phyloP scores from a whole-genome alignment of 2,329 filamentous ascomycete species.

The Clarireedia hainanense region DNA sequence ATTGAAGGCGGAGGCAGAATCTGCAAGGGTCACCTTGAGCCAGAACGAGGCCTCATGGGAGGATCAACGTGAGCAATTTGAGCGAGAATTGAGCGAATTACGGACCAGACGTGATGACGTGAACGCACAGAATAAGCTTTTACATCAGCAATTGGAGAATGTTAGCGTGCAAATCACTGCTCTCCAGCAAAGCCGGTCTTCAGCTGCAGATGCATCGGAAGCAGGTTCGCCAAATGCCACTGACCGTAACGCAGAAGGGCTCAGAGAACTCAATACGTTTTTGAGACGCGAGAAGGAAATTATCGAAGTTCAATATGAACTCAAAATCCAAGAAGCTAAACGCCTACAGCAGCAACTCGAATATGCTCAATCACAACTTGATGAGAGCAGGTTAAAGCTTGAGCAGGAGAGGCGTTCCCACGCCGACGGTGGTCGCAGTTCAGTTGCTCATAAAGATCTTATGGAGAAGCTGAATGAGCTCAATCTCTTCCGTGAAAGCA shows the following conservation, averaged over 20 bases:
- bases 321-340: constrained; percentile 81
- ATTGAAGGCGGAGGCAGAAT: constrained; percentile 74
- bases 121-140: constrained; percentile 79
- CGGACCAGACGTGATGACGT: constrained; percentile 75
- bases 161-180: constrained; percentile 72
- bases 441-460: constrained; percentile 77
- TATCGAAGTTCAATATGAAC: constrained; percentile 88
- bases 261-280: constrained; percentile 87
- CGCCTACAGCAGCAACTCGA: constrained; percentile 85
- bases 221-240: constrained; percentile 35
- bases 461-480: constrained; percentile 94
- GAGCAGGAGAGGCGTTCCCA: constrained; percentile 79
- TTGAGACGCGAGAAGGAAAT: constrained; percentile 95
- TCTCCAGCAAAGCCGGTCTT: constrained; percentile 67
- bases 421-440: constrained; percentile 63
- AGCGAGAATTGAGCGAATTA: constrained; percentile 75
- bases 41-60: constrained; percentile 86
- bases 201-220: constrained; percentile 43
- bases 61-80: constrained; percentile 70
- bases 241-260: constrained; percentile 59
- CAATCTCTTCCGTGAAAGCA: constrained; percentile 93
- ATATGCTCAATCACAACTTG: constrained; percentile 78
- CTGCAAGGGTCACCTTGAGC: constrained; percentile 67
- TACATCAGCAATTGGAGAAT: constrained; percentile 82
- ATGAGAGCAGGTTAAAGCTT: constrained; percentile 80